A percentile compares a stretch with the other conserved stretches of the same genome.
phyloP scores from a whole-genome alignment of 306 rosid genomes.

The Spatholobus suberectus region DNA sequence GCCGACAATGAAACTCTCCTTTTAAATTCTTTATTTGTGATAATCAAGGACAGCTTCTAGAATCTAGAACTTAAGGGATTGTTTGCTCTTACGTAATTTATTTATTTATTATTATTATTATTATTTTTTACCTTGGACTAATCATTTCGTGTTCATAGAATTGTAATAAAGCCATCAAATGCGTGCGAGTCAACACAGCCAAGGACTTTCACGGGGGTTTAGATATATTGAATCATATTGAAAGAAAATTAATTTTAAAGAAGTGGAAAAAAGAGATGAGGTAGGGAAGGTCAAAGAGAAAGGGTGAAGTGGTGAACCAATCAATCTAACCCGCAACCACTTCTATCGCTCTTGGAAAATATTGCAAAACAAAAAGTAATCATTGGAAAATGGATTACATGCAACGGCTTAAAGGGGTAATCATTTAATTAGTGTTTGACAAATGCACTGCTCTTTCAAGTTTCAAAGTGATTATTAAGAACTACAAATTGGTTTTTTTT shows the following conservation, averaged over 20 bases:
- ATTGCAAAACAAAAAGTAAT: conserved; percentile 32
- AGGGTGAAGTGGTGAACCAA: conserved; percentile 69
- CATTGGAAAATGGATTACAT: conserved; percentile 40
- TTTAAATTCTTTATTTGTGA: conserved; percentile 38
- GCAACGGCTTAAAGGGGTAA: conserved; percentile 1
- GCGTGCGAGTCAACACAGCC: neutral
- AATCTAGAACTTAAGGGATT: conserved; percentile 32
- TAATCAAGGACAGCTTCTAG: conserved; percentile 54
- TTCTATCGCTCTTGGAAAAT: conserved; percentile 35
- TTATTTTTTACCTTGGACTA: neutral
- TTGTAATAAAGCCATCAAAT: conserved; percentile 6
- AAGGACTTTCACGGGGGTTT: conserved; percentile 21
- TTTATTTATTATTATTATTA: neutral
- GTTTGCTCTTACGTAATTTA: neutral
- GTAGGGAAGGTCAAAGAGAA: conserved; percentile 54
- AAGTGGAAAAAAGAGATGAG: neutral
- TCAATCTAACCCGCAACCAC: conserved; percentile 68
- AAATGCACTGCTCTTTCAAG: neutral
- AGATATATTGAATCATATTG: neutral
- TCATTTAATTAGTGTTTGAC: conserved; percentile 25
- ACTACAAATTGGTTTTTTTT: neutral
- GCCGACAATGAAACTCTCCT: conserved; percentile 34
- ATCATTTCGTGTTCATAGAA: neutral
- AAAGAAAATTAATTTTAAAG: neutral
- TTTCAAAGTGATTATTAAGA: conserved; percentile 15